These are phyloP conservation scores for Phytophthora meadii DNA, from an alignment of 352 stramenopile species.

Conservation along the genomic window DNA sequence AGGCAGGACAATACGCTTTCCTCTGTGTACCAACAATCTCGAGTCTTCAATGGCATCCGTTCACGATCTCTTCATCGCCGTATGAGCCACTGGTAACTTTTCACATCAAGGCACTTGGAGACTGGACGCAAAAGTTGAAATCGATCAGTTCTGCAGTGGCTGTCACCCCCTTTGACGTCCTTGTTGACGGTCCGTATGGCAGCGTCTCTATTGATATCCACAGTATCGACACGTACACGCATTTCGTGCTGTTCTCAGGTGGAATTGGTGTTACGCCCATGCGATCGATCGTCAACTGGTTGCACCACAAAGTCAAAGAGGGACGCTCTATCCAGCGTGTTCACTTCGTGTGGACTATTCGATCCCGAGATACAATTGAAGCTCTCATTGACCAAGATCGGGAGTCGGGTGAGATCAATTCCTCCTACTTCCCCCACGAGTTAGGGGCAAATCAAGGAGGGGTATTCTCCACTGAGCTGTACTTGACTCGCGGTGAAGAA, in stretches of 20 bases:
- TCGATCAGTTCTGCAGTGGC: constrained; percentile 6
- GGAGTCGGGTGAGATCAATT: neutral
- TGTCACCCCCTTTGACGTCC: constrained; percentile 22
- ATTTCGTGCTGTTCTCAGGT: constrained; percentile 19
- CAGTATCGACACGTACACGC: constrained; percentile 6
- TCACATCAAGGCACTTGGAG: constrained; percentile 57
- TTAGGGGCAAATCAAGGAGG: constrained; percentile 2
- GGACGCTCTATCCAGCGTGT: constrained; percentile 28
- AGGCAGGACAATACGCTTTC: constrained; percentile 29
- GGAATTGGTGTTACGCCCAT: constrained; percentile 22
- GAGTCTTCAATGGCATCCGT: constrained; percentile 80
- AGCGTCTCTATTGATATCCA: constrained; percentile 16
- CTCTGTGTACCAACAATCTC: constrained; percentile 63
- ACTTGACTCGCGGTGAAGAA: constrained; percentile 31
- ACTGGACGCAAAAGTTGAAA: constrained; percentile 59
- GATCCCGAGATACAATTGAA: constrained; percentile 40
- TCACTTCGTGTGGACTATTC: constrained; percentile 48
- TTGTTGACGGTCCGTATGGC: constrained; percentile 57
- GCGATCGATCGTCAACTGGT: constrained; percentile 22
- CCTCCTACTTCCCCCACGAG: constrained; percentile 27
- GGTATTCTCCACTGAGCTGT: constrained; percentile 44
- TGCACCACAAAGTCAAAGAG: constrained; percentile 21
- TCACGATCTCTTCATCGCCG: constrained; percentile 77
- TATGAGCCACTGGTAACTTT: constrained; percentile 60
- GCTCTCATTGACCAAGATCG: constrained; percentile 14